A percentile compares a stretch with the other conserved stretches of the same genome.
phyloP scores from a whole-genome alignment of 306 rosid genomes.

The Bauhinia variegata region DNA sequence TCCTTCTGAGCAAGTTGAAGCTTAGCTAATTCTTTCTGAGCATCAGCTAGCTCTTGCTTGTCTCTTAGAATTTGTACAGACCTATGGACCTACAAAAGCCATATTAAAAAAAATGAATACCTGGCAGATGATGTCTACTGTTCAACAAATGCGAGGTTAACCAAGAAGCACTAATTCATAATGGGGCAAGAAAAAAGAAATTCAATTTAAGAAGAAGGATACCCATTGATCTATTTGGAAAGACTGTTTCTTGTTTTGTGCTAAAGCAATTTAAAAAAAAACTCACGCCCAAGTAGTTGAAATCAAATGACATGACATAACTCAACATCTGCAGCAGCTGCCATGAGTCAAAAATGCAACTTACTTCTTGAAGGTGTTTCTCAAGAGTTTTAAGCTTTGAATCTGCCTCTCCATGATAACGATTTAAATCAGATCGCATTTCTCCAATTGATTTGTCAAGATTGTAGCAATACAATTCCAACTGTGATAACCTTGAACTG shows the following conservation, averaged over 20 bases:
- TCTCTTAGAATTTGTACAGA: conserved; percentile 94
- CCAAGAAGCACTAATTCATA: conserved; percentile 16
- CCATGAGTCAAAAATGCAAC: conserved; percentile 33
- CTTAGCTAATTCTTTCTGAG: conserved; percentile 94
- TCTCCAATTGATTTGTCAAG: conserved; percentile 89
- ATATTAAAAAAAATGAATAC: conserved; percentile 5
- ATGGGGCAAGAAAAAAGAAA: conserved; percentile 27
- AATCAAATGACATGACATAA: neutral
- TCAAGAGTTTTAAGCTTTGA: conserved; percentile 73
- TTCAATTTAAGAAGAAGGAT: too few species aligned
- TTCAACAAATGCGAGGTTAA: conserved; percentile 3
- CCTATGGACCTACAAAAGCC: conserved; percentile 80
- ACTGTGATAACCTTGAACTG: conserved; percentile 80
- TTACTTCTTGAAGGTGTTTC: conserved; percentile 84
- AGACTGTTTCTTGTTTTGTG: conserved; percentile 1
- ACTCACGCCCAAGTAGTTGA: too few species aligned
- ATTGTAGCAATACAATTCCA: conserved; percentile 90
- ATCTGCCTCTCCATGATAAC: conserved; percentile 80
- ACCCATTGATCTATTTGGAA: neutral
- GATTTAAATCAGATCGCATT: conserved; percentile 78
- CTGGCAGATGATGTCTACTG: conserved; percentile 6
- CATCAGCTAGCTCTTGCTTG: conserved; percentile 94
- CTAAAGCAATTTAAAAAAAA: neutral
- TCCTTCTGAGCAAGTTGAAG: conserved; percentile 89
- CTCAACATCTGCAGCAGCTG: neutral